Conservation (phyloP, 1,284 basidiomycete species). For the Puccinia novopanici region DNA sequence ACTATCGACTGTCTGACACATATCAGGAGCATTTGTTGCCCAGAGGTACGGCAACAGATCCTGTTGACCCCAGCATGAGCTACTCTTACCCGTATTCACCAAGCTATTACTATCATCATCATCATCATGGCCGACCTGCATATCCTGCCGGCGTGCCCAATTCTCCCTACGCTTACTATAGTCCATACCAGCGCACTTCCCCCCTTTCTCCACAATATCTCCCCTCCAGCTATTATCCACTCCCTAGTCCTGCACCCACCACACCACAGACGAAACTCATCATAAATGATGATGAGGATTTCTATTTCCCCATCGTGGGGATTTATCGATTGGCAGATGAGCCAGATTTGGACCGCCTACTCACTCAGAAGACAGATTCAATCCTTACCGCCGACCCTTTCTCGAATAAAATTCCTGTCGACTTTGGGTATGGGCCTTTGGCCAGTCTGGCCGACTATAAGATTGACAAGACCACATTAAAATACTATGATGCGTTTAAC, state of each 20-base stretch:
- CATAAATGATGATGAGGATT: conserved; percentile 19
- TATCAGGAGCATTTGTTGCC: neutral
- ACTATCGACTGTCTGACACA: neutral
- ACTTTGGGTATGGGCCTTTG: conserved; percentile 41
- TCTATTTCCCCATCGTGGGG: neutral
- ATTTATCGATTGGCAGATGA: conserved; percentile 23
- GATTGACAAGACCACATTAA: conserved; percentile 12
- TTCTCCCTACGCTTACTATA: neutral
- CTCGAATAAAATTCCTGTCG: conserved; percentile 24
- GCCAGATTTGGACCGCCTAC: conserved; percentile 18
- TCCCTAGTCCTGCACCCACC: neutral
- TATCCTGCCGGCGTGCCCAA: neutral
- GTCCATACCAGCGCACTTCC: conserved; percentile 24
- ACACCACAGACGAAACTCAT: neutral
- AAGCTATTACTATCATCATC: neutral
- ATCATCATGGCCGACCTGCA: neutral
- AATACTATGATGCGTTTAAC: conserved; percentile 28
- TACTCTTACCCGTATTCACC: conserved; percentile 7
- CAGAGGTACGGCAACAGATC: neutral
- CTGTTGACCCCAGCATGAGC: neutral
- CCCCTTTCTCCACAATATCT: neutral
- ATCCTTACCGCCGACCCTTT: conserved; percentile 37
- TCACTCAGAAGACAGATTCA: conserved; percentile 15
- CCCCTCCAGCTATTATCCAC: neutral
- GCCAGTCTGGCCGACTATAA: conserved; percentile 33